Evolutionary conservation across 2,329 filamentous ascomycete species (phyloP).

Genomic region (Didymella pinodella): DNA sequence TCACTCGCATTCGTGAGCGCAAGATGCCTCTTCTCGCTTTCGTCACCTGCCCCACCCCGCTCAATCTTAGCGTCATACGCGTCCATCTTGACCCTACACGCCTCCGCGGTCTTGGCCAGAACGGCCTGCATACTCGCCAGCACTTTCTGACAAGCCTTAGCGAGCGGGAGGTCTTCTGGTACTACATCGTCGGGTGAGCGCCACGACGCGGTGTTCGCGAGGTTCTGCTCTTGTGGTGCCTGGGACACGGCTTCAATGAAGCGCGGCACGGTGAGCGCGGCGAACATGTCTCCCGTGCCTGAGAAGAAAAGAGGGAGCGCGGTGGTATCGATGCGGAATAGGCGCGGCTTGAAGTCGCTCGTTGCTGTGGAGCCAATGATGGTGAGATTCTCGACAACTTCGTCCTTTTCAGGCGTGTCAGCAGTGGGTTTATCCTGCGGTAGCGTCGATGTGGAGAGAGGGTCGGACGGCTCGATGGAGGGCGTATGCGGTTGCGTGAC

Average conservation of each 20-base stretch:
- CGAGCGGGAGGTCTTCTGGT: constrained; percentile 78
- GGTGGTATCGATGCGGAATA: constrained; percentile 88
- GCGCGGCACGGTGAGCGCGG: constrained; percentile 84
- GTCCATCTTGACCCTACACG: constrained; percentile 71
- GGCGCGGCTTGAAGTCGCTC: constrained; percentile 70
- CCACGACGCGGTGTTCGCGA: constrained; percentile 72
- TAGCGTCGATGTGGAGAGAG: constrained; percentile 3
- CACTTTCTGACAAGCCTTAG: constrained; percentile 83
- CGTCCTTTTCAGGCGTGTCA: neutral
- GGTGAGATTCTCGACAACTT: constrained; percentile 60
- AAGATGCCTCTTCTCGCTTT: constrained; percentile 67
- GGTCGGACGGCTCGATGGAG: constrained; percentile 11
- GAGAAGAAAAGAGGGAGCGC: constrained; percentile 93
- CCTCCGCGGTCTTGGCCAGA: constrained; percentile 70
- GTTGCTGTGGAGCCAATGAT: constrained; percentile 81
- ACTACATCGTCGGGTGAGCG: constrained; percentile 75
- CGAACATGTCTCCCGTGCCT: constrained; percentile 98
- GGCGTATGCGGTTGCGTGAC: constrained; percentile 47
- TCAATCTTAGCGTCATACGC: constrained; percentile 55
- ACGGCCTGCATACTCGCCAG: constrained; percentile 92
- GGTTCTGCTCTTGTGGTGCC: constrained; percentile 41
- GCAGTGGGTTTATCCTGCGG: neutral
- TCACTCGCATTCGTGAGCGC: constrained; percentile 85
- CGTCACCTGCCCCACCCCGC: constrained; percentile 53
- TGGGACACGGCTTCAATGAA: constrained; percentile 80